Base-by-base conservation (phyloP, 2,329 filamentous ascomycete species). In the Blumeria graminis region DNA sequence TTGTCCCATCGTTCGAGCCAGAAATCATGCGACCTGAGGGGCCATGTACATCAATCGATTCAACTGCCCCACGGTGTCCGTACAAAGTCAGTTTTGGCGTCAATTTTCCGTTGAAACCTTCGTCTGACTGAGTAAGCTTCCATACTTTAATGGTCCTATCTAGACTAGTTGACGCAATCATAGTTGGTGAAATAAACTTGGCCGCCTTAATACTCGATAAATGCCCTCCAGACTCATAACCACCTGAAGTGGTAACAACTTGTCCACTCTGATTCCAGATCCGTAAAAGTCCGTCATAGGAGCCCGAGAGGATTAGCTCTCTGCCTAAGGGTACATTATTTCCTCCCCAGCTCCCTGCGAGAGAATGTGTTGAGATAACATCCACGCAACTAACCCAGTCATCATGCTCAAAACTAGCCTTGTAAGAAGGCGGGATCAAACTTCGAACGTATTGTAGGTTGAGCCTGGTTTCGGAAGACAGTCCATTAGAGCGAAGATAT, bases 341-440 rank as follows among this genome's bases (percentile, higher is more conserved):
- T 53, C 70, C 72, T 9, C 73, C 72, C 76, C 77, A 82, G 56
- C 68, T 66, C 18, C 75, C 80, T 2, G 80, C 77, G 6, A 72
- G 70, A 1, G 84, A 84, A 11, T 75, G 79, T 13, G 70, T 68
- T 0, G 87, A 89, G 28, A 94, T 72, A 4, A 94, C 77, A 68
- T 95, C 88, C 32, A 96, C 80, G 32, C 79, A 78, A 67, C 86
- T 86, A 53, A 98, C 85, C 92, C 92, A 98, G 69, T 96, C 92
- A 65, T 98, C 89, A 68, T 98, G 90, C 71, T 95, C 83, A 68
- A 94, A 98, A 66, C 85, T 92, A 11, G 88, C 84, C 63, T 94
- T 81, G 68, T 92, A 90, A 38, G 85, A 75, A 16, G 92, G 92
- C 7, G 92, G 92, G 58, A 95, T 80, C 62, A 95, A 73, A 60